These are phyloP conservation scores for Colletotrichum theobromicola DNA, from an alignment of 2,329 filamentous ascomycete species.

Conservation along the genomic window DNA sequence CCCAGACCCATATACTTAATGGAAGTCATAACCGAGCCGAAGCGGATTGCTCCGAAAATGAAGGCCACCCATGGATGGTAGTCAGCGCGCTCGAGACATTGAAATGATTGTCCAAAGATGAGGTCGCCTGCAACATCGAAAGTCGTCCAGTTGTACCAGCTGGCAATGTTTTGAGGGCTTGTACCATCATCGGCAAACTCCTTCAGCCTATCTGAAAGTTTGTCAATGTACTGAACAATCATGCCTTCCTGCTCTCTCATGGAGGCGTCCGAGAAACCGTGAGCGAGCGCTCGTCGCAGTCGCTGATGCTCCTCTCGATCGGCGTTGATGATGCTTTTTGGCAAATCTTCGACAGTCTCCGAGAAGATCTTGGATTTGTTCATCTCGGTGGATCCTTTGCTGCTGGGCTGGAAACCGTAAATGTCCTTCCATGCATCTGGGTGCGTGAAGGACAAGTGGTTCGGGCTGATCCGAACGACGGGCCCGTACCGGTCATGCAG, in stretches of 20 bases:
- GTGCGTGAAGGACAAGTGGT: constrained; percentile 41
- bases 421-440: constrained; percentile 44
- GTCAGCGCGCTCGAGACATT: constrained; percentile 25
- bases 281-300: constrained; percentile 28
- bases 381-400: background rate
- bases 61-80: constrained; percentile 31
- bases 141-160: constrained; percentile 8
- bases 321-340: constrained; percentile 1
- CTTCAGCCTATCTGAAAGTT: constrained; percentile 10
- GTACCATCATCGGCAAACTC: background rate
- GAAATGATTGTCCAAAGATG: constrained; percentile 32
- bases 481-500: constrained; percentile 30
- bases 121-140: constrained; percentile 29
- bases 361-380: background rate
- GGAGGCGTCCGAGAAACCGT: constrained; percentile 33
- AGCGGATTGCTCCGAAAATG: constrained; percentile 21
- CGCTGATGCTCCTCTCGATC: constrained; percentile 23
- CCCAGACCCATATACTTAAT: background rate
- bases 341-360: background rate
- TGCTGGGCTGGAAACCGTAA: constrained; percentile 30
- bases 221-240: constrained; percentile 30
- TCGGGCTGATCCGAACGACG: constrained; percentile 44
- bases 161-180: background rate
- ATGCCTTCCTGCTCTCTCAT: constrained; percentile 34
- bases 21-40: background rate